These are phyloP conservation scores for Candida andamanensis DNA, from an alignment of 805 yeast genomes.

Conservation along the genomic window DNA sequence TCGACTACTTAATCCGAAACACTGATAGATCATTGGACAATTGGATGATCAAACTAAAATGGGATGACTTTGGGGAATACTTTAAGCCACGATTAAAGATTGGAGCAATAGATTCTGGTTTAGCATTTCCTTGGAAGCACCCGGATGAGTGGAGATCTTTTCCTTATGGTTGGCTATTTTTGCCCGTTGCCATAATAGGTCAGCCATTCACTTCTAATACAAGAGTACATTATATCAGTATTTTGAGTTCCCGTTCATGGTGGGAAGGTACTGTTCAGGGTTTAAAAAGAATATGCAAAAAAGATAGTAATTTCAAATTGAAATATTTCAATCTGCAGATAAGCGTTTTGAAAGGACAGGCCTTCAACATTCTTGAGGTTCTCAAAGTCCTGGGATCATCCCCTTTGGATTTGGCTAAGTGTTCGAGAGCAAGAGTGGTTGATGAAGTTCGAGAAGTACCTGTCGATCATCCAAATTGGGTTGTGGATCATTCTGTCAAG, in stretches of 20 bases:
- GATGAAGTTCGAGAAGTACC: constrained; percentile 64
- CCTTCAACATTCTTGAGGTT: constrained; percentile 68
- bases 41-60: constrained; percentile 67
- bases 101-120: constrained; percentile 74
- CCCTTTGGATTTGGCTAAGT: constrained; percentile 60
- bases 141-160: constrained; percentile 80
- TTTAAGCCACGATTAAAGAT: constrained; percentile 40
- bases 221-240: constrained; percentile 50
- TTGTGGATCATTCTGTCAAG: constrained; percentile 12
- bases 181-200: constrained; percentile 60
- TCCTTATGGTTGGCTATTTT: constrained; percentile 73
- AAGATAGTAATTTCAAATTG: constrained; percentile 58
- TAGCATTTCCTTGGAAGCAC: constrained; percentile 76
- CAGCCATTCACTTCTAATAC: constrained; percentile 59
- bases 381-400: constrained; percentile 54
- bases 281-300: constrained; percentile 44
- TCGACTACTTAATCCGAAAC: constrained; percentile 69
- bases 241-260: constrained; percentile 59
- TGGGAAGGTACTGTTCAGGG: constrained; percentile 57
- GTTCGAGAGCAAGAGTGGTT: constrained; percentile 51
- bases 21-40: constrained; percentile 73
- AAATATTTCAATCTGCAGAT: constrained; percentile 65
- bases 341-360: constrained; percentile 72
- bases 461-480: too few species aligned
- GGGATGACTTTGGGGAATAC: constrained; percentile 21